These are phyloP conservation scores for Spinacia oleracea DNA, from an alignment of 179 eudicot genomes.

Conservation along the genomic window DNA sequence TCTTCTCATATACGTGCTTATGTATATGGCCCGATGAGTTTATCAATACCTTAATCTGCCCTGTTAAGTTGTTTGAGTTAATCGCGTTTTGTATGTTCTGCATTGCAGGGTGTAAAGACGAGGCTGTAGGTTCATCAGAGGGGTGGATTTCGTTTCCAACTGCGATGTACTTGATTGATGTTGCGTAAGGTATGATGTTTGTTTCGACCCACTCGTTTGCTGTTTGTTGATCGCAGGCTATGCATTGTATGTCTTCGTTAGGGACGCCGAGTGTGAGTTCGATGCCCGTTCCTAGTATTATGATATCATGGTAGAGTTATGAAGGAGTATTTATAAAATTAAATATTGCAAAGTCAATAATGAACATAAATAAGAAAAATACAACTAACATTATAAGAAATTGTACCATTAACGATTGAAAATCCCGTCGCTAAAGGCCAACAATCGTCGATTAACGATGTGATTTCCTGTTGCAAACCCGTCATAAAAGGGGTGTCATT, in stretches of 20 bases:
- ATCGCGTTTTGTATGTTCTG: conserved; percentile 42
- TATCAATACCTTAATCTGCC: conserved; percentile 49
- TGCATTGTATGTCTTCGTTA: conserved; percentile 25
- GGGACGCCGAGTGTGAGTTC: conserved; percentile 43
- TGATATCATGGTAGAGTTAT: no score
- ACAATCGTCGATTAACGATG: no score
- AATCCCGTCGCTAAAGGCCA: no score
- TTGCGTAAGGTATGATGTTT: conserved; percentile 36
- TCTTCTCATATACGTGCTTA: no score
- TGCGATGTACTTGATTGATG: conserved; percentile 42
- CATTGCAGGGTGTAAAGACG: conserved; percentile 52
- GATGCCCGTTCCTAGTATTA: conserved; percentile 52
- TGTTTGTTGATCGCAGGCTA: conserved; percentile 27
- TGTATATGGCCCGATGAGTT: no score
- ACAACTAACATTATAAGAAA: no score
- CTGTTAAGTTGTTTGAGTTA: conserved; percentile 19
- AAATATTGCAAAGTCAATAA: no score
- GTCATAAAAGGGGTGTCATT: no score
- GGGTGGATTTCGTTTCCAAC: conserved; percentile 68
- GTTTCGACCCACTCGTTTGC: conserved; percentile 50
- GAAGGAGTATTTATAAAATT: no score
- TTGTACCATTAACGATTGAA: no score
- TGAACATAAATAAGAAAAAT: no score
- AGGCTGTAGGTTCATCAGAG: conserved; percentile 9
- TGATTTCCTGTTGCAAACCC: no score